Percentiles rank a stretch among this genome's conserved stretches.
Conservation (phyloP, 495 filamentous ascomycete species). For the Gamarada debralockiae region DNA sequence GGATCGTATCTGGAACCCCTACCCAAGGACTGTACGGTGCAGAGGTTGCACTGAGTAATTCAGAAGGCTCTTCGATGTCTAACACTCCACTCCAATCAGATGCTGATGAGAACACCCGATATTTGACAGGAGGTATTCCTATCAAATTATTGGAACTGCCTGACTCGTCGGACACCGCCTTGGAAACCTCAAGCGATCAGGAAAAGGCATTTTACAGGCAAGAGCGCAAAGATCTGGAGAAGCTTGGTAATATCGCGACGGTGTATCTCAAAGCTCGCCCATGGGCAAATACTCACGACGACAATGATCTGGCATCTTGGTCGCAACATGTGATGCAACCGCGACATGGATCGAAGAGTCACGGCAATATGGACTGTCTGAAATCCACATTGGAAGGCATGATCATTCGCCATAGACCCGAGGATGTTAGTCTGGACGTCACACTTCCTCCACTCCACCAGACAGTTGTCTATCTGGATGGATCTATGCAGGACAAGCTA, state of each 20-base stretch:
- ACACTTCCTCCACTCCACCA: slow-evolving; percentile 65
- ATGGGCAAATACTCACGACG: slow-evolving; percentile 56
- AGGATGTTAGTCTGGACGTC: slow-evolving; percentile 63
- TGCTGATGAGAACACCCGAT: neutral
- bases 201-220: slow-evolving; percentile 32
- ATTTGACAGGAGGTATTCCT: neutral
- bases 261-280: slow-evolving; percentile 73
- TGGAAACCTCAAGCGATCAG: neutral
- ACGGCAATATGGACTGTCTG: slow-evolving; percentile 59
- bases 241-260: slow-evolving; percentile 64
- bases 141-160: neutral
- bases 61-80: slow-evolving; percentile 13
- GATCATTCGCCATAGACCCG: slow-evolving; percentile 73
- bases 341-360: slow-evolving; percentile 43
- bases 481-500: slow-evolving; percentile 78
- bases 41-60: slow-evolving; percentile 20
- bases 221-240: slow-evolving; percentile 69
- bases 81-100: neutral
- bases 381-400: slow-evolving; percentile 66
- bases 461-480: slow-evolving; percentile 68
- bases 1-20: slow-evolving; percentile 91
- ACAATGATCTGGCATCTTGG: slow-evolving; percentile 55
- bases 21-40: slow-evolving; percentile 59
- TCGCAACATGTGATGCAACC: slow-evolving; percentile 68
- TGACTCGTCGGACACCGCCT: neutral